Percentiles rank a stretch among this genome's conserved stretches.
Evolutionary conservation across 768 basidiomycete genomes (phyloP).

Genomic region (Hortiboletus campestris): DNA sequence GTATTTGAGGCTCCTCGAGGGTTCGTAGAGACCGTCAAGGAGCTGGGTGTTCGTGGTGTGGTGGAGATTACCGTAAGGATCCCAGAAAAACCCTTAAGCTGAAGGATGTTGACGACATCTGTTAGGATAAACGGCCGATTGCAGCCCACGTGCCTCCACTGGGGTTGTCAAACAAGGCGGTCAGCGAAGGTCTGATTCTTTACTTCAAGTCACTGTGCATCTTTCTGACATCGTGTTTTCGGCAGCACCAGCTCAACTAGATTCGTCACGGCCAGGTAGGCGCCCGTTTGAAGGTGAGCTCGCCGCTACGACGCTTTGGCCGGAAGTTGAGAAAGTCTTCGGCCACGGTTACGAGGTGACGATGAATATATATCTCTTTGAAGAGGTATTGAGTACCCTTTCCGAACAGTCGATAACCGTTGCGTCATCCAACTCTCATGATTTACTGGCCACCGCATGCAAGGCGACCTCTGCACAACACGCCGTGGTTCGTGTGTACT

Average conservation of each 20-base stretch:
- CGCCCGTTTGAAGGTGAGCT: conserved; percentile 92
- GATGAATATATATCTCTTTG: neutral
- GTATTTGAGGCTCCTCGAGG: conserved; percentile 88
- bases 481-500: conserved; percentile 83
- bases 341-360: conserved; percentile 94
- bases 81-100: neutral
- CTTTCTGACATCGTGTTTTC: neutral
- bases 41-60: conserved; percentile 47
- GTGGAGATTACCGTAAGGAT: conserved; percentile 48
- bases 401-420: conserved; percentile 70
- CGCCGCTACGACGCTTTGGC: conserved; percentile 87
- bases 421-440: conserved; percentile 65
- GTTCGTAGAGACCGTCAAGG: conserved; percentile 67
- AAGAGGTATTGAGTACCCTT: neutral
- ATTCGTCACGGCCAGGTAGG: conserved; percentile 22
- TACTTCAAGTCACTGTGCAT: neutral
- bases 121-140: conserved; percentile 58
- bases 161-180: conserved; percentile 91
- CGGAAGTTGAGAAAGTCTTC: conserved; percentile 94
- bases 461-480: conserved; percentile 86
- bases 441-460: conserved; percentile 85
- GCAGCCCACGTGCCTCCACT: conserved; percentile 91
- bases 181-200: conserved; percentile 54
- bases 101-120: conserved; percentile 3
- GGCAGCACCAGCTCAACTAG: conserved; percentile 18